Evolutionary conservation across 2,329 filamentous ascomycete species (phyloP), one percentile per base, ranked within the genome.

Genomic region (Trichothecium roseum): DNA sequence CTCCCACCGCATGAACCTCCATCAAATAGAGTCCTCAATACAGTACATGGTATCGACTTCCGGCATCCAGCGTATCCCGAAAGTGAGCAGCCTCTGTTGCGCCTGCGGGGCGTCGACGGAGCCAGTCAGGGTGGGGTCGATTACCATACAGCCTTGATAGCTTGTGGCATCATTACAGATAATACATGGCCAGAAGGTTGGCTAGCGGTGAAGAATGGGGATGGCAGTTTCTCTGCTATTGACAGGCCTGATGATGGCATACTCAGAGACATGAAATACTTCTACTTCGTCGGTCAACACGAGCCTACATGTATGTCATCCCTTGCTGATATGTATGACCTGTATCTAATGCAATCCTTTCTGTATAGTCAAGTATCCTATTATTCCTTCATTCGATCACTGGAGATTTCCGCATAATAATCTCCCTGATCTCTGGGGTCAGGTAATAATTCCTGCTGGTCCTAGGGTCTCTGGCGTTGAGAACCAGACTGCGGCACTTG

Each of bases 321-420:
- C 18, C 15, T 16, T 22, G 22, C 24, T 20, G 5, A 13, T 17
- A 8, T 30, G 13, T 12, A 13, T 28, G n/a, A 4, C 5, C 24
- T 24, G 18, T 17, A 16, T n/a, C 17, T 15, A 13, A n/a, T 12
- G 8, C n/a, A 13, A 12, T 6, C 2, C n/a, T n/a, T n/a, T n/a
- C n/a, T n/a, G n/a, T n/a, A n/a, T 18, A 38, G 36, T 28, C n/a
- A 35, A 34, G 12, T 38, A 38, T 27, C 31, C 36, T 6, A 32
- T 35, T 12, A 15, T 38, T 13, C 36, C 36, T n/a, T 38, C 36
- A 1, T 38, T 38, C 18, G 24, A 34, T 14, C 30, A 34, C 18
- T 38, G 36, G 36, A 16, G 32, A 16, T 38, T 38, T 24, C 26
- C 36, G 8, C 36, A 38, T 18, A 12, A 30, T 16, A 18, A 34